These are phyloP conservation scores for Glomus cerebriforme DNA, from an alignment of 192 early-diverging fungal genomes.

Conservation along the genomic window DNA sequence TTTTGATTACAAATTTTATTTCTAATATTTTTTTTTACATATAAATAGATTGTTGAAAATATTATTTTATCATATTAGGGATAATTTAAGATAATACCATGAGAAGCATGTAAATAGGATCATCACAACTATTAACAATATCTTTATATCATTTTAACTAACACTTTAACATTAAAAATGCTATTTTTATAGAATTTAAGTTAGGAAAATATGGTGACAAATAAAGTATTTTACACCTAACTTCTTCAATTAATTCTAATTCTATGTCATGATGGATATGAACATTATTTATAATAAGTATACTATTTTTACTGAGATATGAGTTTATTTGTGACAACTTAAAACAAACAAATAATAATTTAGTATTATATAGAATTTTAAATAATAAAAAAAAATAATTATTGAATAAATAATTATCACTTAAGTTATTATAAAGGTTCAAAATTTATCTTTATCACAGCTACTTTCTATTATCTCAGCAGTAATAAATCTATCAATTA, in stretches of 20 bases:
- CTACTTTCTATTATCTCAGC: neutral
- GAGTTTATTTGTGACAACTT: neutral
- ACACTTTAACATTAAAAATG: no score
- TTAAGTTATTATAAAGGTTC: neutral
- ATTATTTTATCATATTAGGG: no score
- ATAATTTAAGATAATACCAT: neutral
- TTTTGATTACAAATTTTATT: no score
- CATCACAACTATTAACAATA: no score
- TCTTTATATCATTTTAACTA: no score
- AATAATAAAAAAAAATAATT: neutral
- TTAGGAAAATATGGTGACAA: no score
- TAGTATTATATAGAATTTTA: neutral
- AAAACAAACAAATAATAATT: neutral
- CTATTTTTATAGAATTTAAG: no score
- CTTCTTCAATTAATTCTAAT: no score
- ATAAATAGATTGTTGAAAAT: no score
- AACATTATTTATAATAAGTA: conserved; percentile 9
- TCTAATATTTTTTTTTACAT: no score
- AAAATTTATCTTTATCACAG: conserved; percentile 16
- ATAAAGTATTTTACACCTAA: no score
- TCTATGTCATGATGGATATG: neutral
- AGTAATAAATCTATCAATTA: neutral
- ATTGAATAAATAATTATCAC: neutral
- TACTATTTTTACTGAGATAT: neutral
- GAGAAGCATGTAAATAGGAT: no score